Conservation (phyloP, 257 asterid species). For the Leptodermis oblonga region DNA sequence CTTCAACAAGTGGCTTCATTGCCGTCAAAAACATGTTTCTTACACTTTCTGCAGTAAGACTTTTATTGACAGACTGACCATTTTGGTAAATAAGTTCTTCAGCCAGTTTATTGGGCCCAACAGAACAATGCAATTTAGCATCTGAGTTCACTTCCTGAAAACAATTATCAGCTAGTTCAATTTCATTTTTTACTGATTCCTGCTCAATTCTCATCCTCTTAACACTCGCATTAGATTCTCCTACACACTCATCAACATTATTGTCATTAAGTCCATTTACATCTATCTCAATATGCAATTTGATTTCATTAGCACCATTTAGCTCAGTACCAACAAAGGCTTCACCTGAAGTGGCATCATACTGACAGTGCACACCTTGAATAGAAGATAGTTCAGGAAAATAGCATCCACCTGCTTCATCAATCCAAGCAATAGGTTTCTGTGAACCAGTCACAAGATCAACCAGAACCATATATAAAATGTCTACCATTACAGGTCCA, state of each 20-base stretch:
- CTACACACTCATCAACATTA: constrained; percentile 24
- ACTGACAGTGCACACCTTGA: too few species aligned
- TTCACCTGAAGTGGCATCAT: too few species aligned
- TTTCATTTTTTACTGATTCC: constrained; percentile 1
- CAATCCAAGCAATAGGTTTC: too few species aligned
- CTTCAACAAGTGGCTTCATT: constrained; percentile 10
- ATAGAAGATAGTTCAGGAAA: too few species aligned
- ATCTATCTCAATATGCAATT: constrained; percentile 30
- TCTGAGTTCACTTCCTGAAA: background rate
- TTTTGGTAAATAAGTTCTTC: constrained; percentile 1
- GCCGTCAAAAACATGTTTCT: too few species aligned
- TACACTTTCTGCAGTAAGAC: constrained; percentile 6
- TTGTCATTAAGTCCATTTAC: constrained; percentile 15
- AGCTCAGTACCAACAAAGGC: too few species aligned
- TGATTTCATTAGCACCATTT: too few species aligned
- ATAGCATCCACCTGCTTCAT: too few species aligned
- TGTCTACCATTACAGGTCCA: too few species aligned
- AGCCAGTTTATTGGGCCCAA: constrained; percentile 1
- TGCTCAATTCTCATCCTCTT: constrained; percentile 18
- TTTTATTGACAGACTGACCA: background rate
- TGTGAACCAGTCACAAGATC: too few species aligned
- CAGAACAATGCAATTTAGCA: background rate
- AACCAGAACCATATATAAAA: too few species aligned
- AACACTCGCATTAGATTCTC: constrained; percentile 24
- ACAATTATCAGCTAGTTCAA: background rate